These are phyloP conservation scores for Suillus americanus DNA, from an alignment of 768 basidiomycete species.

Conservation along the genomic window DNA sequence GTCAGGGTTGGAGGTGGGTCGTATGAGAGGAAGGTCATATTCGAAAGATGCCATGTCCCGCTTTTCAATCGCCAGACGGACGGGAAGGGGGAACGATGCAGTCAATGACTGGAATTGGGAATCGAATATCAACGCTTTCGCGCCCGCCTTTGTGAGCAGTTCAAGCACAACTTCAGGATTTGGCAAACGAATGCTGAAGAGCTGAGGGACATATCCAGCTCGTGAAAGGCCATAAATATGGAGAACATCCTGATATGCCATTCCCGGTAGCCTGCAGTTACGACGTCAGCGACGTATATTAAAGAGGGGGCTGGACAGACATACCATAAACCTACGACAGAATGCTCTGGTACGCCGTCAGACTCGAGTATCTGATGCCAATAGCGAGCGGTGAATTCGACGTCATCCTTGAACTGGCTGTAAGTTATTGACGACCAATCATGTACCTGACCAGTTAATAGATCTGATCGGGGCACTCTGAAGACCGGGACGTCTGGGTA, in stretches of 20 bases:
- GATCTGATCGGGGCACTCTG: slow-evolving; percentile 52
- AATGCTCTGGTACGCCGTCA: slow-evolving; percentile 47
- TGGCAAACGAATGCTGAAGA: slow-evolving; percentile 77
- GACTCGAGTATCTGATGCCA: slow-evolving; percentile 54
- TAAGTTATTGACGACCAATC: slow-evolving; percentile 67
- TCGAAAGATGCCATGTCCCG: slow-evolving; percentile 36
- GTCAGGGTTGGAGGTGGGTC: slow-evolving; percentile 29
- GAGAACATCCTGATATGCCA: slow-evolving; percentile 67
- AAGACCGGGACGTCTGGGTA: slow-evolving; percentile 56
- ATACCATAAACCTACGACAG: slow-evolving; percentile 75
- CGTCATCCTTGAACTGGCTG: slow-evolving; percentile 59
- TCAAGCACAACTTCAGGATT: slow-evolving; percentile 72
- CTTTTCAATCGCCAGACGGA: slow-evolving; percentile 43
- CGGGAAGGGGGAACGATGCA: slow-evolving; percentile 49
- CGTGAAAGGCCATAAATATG: slow-evolving; percentile 75
- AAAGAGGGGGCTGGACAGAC: slow-evolving; percentile 21
- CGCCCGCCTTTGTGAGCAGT: slow-evolving; percentile 59
- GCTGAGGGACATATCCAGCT: slow-evolving; percentile 75
- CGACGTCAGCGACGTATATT: slow-evolving; percentile 12
- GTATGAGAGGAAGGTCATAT: slow-evolving; percentile 44
- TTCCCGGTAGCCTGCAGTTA: slow-evolving; percentile 62
- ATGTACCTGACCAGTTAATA: slow-evolving; percentile 41
- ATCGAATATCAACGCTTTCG: slow-evolving; percentile 66
- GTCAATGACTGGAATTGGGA: slow-evolving; percentile 47
- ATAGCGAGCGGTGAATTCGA: slow-evolving; percentile 63